Evolutionary conservation across 2,329 filamentous ascomycete species (phyloP), one percentile per base, ranked within the genome.

Genomic region (Fusarium sarcochroum): DNA sequence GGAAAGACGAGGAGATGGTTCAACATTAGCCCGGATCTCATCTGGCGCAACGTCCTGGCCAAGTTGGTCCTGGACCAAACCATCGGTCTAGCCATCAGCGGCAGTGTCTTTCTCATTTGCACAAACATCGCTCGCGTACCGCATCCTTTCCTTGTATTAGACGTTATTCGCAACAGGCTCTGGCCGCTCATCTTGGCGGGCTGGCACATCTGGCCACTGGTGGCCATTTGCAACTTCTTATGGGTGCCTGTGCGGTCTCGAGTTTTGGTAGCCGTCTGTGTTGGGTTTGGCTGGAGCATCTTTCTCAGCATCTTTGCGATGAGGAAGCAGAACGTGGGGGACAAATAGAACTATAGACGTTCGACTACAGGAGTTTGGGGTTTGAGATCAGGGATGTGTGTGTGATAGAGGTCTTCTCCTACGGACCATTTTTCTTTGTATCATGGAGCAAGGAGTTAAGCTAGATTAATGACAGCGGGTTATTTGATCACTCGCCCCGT

Each of bases 51-150:
- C 49, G 70, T 79, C 50, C 45, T 77, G 17, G 72, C 73, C 23
- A 80, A 80, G 69, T 55, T 79, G 46, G 40, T 80, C n/a, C 71
- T 79, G 23, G 78, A 80, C 56, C 77, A 80, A 62, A 80, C 78
- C 37, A 50, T 80, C 40, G 78, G 77, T 20, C 70, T 80, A 3
- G 69, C 71, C 59, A 76, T 79, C 66, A 77, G 77, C 68, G 76
- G 76, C 55, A 70, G 64, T 45, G 71, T 76, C 23, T 79, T 80
- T 47, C 74, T 80, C 58, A 69, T 77, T 57, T 77, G 77, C 68
- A 80, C 78, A 37, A 80, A 79, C 59, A 66, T 78, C 27, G 70
- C 75, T 20, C 75, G 78, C 8, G 73, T 78, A 6, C 66, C 74
- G 1, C 67, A 68, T 21, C 60, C 71, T 2, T 54, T 66, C 15